Evolutionary conservation across 208 protist genomes (phyloP).

Genomic region (Trypanosoma avium): DNA sequence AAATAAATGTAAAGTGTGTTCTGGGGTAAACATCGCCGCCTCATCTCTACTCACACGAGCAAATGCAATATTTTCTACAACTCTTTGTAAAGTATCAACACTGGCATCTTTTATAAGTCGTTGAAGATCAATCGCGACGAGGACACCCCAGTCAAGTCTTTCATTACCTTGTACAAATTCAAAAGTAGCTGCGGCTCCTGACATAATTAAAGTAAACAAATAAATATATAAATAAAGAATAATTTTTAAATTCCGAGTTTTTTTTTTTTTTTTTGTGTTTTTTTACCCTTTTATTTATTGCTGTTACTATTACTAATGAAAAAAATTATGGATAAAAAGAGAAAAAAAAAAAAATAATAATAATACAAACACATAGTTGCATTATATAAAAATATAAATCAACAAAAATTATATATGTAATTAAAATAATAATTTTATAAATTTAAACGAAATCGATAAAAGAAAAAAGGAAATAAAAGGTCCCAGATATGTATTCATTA

Average conservation of each 20-base stretch:
- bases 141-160: constrained; percentile 87
- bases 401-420: neutral
- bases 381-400: neutral
- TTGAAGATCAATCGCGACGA: constrained; percentile 83
- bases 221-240: neutral
- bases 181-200: constrained; percentile 42
- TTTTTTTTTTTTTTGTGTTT: neutral
- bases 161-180: constrained; percentile 84
- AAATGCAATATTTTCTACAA: constrained; percentile 90
- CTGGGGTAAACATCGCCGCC: constrained; percentile 80
- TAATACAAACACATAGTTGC: neutral
- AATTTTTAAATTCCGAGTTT: neutral
- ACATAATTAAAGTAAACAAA: constrained; percentile 1
- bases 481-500: neutral
- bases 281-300: neutral
- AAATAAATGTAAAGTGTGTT: constrained; percentile 87
- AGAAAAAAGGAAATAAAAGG: too few relatives aligned
- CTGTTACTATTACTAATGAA: neutral
- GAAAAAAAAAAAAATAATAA: constrained; percentile 11
- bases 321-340: neutral
- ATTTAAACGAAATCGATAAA: too few relatives aligned
- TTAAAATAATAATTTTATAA: neutral
- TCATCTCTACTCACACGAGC: constrained; percentile 83
- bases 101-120: constrained; percentile 79
- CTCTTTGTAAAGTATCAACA: constrained; percentile 85